Percentiles rank a stretch among this genome's conserved stretches.
phyloP scores from a whole-genome alignment of 352 stramenopile species.

The Phytophthora boehmeriae region DNA sequence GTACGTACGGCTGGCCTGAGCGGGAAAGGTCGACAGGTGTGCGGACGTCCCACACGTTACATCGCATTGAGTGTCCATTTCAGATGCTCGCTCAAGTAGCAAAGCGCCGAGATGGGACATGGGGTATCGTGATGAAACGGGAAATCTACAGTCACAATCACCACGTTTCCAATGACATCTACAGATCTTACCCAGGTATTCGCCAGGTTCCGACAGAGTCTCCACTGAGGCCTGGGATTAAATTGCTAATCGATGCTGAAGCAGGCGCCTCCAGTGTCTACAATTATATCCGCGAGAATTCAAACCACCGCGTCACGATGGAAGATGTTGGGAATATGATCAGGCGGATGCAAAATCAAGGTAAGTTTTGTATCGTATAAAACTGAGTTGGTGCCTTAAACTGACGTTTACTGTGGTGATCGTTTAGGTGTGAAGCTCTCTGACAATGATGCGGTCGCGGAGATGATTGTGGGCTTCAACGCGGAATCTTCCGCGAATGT shows the following conservation, averaged over 20 bases:
- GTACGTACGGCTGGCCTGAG: too few species aligned
- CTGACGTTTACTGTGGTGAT: background rate
- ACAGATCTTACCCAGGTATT: constrained; percentile 24
- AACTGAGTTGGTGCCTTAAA: background rate
- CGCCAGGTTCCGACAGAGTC: constrained; percentile 9
- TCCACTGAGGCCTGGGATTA: constrained; percentile 5
- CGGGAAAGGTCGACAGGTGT: too few species aligned
- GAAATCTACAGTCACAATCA: constrained; percentile 13
- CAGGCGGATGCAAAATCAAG: background rate
- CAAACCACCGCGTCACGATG: constrained; percentile 11
- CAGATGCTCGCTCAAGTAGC: constrained; percentile 18
- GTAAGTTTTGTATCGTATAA: background rate
- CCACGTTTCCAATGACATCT: constrained; percentile 1
- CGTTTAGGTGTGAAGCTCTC: background rate
- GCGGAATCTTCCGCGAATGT: background rate
- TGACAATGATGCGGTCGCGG: background rate
- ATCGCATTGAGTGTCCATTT: constrained; percentile 5
- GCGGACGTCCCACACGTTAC: constrained; percentile 4
- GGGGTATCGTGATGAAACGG: constrained; percentile 9
- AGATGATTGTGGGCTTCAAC: constrained; percentile 17
- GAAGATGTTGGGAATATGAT: constrained; percentile 7
- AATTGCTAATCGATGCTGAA: constrained; percentile 9
- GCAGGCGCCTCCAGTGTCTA: constrained; percentile 7
- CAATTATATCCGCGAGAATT: constrained; percentile 14
- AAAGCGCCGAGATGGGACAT: background rate